phyloP scores from a whole-genome alignment of 495 filamentous ascomycete species.

The Mytilinidion resinicola region DNA sequence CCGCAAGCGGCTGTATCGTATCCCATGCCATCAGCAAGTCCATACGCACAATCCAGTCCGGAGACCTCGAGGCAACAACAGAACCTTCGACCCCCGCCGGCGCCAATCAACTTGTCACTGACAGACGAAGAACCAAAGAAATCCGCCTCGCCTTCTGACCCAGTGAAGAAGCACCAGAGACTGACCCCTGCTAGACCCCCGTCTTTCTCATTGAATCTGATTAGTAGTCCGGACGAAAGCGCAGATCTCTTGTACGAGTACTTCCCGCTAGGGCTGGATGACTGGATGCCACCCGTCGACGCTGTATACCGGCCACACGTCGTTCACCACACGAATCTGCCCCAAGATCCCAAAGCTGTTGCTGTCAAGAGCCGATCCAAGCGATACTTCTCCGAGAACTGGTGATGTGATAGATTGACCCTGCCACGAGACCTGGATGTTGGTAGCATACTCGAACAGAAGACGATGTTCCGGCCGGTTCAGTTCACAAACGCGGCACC shows the following conservation, averaged over 20 bases:
- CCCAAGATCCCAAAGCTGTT: conserved; percentile 66
- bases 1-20: conserved; percentile 25
- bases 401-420: conserved; percentile 8
- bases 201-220: conserved; percentile 40
- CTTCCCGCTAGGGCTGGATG: conserved; percentile 80
- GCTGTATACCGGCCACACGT: conserved; percentile 90
- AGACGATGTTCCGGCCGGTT: too few relatives aligned
- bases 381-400: conserved; percentile 72
- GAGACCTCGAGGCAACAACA: conserved; percentile 40
- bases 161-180: conserved; percentile 22
- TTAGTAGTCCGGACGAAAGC: conserved; percentile 55
- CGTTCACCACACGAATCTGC: conserved; percentile 78
- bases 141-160: conserved; percentile 21
- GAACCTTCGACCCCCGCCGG: conserved; percentile 36
- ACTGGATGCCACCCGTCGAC: conserved; percentile 89
- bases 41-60: conserved; percentile 50
- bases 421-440: too few relatives aligned
- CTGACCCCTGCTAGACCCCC: conserved; percentile 26
- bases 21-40: conserved; percentile 18
- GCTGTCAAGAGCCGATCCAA: conserved; percentile 66
- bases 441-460: too few relatives aligned
- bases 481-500: too few relatives aligned
- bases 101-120: conserved; percentile 68
- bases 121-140: conserved; percentile 60
- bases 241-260: conserved; percentile 85